These are phyloP conservation scores for Monilinia aucupariae DNA, from an alignment of 2,329 filamentous ascomycete species.

Conservation along the genomic window DNA sequence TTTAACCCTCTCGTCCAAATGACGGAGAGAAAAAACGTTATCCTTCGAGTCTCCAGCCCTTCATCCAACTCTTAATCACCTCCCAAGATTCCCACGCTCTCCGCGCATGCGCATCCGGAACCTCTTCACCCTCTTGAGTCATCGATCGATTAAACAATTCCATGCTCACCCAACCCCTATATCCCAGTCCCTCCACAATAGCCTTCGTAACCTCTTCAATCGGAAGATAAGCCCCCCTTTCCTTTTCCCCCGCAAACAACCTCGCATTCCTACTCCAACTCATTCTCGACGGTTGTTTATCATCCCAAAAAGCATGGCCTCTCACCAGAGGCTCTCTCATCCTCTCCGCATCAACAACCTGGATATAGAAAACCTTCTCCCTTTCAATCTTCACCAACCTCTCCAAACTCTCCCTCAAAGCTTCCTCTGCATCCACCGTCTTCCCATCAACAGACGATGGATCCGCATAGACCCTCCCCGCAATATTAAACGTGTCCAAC, in stretches of 20 bases:
- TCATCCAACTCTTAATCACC: conserved; percentile 18
- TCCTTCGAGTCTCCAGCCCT: conserved; percentile 9
- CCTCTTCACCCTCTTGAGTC: conserved; percentile 39
- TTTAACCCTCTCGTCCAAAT: neutral
- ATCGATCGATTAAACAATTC: conserved; percentile 54
- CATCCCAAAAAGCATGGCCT: conserved; percentile 52
- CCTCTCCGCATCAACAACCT: conserved; percentile 68
- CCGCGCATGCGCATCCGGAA: conserved; percentile 47
- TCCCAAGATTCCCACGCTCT: conserved; percentile 48
- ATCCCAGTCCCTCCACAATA: conserved; percentile 48
- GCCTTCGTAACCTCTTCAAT: conserved; percentile 46
- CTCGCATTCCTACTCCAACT: conserved; percentile 72
- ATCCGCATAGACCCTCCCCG: conserved; percentile 64
- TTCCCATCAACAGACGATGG: conserved; percentile 49
- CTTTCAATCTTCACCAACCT: conserved; percentile 44
- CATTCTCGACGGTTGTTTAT: conserved; percentile 59
- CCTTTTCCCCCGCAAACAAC: conserved; percentile 58
- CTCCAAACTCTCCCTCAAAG: conserved; percentile 39
- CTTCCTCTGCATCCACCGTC: conserved; percentile 49
- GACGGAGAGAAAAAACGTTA: neutral
- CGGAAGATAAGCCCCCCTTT: conserved; percentile 51
- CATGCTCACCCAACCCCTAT: conserved; percentile 52
- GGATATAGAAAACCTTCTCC: conserved; percentile 66
- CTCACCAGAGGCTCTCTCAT: conserved; percentile 51
- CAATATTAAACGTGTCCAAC: conserved; percentile 76